Evolutionary conservation across 2,329 filamentous ascomycete species (phyloP), one percentile per base, ranked within the genome.

Genomic region (Paecilomyces sp.): DNA sequence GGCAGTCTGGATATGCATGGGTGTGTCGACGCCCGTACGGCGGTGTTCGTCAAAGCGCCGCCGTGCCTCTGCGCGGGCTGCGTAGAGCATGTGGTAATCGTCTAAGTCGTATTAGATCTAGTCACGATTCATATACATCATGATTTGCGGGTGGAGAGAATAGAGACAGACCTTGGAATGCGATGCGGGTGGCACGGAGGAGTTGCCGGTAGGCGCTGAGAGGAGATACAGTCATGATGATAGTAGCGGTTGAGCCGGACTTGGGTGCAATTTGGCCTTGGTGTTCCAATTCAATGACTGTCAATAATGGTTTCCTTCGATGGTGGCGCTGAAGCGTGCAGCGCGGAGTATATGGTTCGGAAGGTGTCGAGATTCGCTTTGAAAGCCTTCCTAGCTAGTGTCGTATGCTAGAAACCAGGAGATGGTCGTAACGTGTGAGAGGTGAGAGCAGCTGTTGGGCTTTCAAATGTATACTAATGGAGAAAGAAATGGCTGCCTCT

Each of bases 201-300:
- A 97, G 79, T 66, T 88, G 82, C 70, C 92, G 83, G 78, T 97
- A 97, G 41, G 91, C 91, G 70, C 83, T 80, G 58, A 91, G 78
- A 15, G 90, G 89, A 80, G 92, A 68, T 6, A 69, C 47, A 4
- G 65, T 47, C 41, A 59, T 53, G 68, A 86, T 56, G 67, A 62
- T 28, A 2, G 8, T 9, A 47, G n/a, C 5, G 11, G 11, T 8
- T 33, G 31, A 33, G 11, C 31, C 8, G 31, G 31, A 33, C 5
- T 33, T 11, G n/a, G 41, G 18, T 47, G 7, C 6, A 18, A n/a
- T 5, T 9, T 18, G 5, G 8, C 18, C n/a, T 8, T 47, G 36
- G 3, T 6, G 2, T 47, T 3, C n/a, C 7, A 18, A 47, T 8
- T 2, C 1, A 18, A 47, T 8, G 7, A 22, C 9, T 5, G 18